Percentiles rank a stretch among this genome's conserved stretches.
Evolutionary conservation across 2,329 filamentous ascomycete species (phyloP).

Genomic region (Drechmeria coniospora): DNA sequence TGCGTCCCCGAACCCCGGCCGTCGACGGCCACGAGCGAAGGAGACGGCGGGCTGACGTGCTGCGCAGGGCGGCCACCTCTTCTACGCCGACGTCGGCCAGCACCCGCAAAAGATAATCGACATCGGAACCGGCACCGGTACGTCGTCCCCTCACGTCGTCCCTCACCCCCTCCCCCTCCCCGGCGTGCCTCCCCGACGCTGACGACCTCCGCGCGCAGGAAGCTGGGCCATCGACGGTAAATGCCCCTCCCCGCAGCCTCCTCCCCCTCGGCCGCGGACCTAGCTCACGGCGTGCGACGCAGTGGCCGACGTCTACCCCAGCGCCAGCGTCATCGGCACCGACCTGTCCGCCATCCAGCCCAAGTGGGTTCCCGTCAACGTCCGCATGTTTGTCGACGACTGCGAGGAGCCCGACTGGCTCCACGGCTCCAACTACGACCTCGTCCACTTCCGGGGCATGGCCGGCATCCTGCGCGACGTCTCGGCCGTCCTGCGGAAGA

Average conservation of each 20-base stretch:
- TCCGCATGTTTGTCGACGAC: conserved; percentile 48
- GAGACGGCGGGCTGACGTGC: neutral
- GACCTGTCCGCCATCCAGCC: conserved; percentile 31
- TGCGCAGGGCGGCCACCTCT: conserved; percentile 22
- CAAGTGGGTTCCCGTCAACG: conserved; percentile 38
- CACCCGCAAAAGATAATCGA: conserved; percentile 28
- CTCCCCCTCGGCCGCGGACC: too few species aligned
- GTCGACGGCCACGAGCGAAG: neutral
- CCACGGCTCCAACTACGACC: conserved; percentile 36
- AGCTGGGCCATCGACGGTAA: conserved; percentile 37
- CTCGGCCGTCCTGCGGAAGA: conserved; percentile 25
- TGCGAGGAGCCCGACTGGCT: conserved; percentile 41
- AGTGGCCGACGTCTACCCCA: conserved; percentile 27
- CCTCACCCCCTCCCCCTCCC: too few species aligned
- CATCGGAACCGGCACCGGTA: conserved; percentile 33
- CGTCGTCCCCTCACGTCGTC: too few species aligned
- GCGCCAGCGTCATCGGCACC: conserved; percentile 23
- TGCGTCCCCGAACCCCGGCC: conserved; percentile 6
- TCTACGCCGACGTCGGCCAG: conserved; percentile 22
- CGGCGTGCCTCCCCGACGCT: too few species aligned
- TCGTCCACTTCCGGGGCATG: conserved; percentile 35
- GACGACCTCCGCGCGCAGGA: conserved; percentile 10
- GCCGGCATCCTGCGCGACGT: conserved; percentile 36
- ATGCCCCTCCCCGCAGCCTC: neutral
- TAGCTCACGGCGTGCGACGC: conserved; percentile 3